These are phyloP conservation scores for Blastobotrys aristatus DNA, from an alignment of 1,139 yeast genomes.

Conservation along the genomic window DNA sequence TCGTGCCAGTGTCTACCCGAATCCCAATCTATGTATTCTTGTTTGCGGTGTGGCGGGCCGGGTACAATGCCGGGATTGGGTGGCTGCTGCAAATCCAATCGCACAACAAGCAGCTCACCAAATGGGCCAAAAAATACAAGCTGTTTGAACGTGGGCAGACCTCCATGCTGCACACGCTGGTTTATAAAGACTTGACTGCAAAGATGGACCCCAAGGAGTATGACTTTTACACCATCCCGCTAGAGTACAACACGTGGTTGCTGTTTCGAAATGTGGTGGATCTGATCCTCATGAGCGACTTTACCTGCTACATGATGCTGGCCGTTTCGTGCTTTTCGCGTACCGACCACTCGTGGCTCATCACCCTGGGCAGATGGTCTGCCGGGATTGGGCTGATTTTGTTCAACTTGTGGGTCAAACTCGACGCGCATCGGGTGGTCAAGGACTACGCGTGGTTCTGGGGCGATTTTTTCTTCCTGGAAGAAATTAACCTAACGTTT, in stretches of 20 bases:
- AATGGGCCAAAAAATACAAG: slow-evolving; percentile 46
- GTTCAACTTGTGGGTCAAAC: slow-evolving; percentile 81
- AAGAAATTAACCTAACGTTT: slow-evolving; percentile 73
- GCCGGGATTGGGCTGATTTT: slow-evolving; percentile 48
- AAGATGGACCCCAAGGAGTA: slow-evolving; percentile 50
- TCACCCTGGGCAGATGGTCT: slow-evolving; percentile 37
- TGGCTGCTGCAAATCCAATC: slow-evolving; percentile 65
- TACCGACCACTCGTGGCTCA: slow-evolving; percentile 40
- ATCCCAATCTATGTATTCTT: slow-evolving; percentile 47
- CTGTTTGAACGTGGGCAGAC: slow-evolving; percentile 41
- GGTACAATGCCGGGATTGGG: slow-evolving; percentile 80
- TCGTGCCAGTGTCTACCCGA: slow-evolving; percentile 35
- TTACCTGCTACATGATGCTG: slow-evolving; percentile 67
- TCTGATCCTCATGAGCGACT: slow-evolving; percentile 80
- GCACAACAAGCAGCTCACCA: slow-evolving; percentile 50
- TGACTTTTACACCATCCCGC: slow-evolving; percentile 50
- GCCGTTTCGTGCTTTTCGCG: slow-evolving; percentile 52
- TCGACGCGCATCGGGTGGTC: slow-evolving; percentile 84
- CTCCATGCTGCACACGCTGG: slow-evolving; percentile 41
- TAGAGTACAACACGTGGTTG: slow-evolving; percentile 81
- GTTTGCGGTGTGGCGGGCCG: slow-evolving; percentile 71
- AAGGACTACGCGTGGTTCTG: slow-evolving; percentile 94
- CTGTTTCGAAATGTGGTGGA: slow-evolving; percentile 77
- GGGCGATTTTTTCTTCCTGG: slow-evolving; percentile 89
- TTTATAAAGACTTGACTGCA: slow-evolving; percentile 47